Conservation (phyloP, 2,329 filamentous ascomycete species). For the Teratosphaeriaceae sp. region DNA sequence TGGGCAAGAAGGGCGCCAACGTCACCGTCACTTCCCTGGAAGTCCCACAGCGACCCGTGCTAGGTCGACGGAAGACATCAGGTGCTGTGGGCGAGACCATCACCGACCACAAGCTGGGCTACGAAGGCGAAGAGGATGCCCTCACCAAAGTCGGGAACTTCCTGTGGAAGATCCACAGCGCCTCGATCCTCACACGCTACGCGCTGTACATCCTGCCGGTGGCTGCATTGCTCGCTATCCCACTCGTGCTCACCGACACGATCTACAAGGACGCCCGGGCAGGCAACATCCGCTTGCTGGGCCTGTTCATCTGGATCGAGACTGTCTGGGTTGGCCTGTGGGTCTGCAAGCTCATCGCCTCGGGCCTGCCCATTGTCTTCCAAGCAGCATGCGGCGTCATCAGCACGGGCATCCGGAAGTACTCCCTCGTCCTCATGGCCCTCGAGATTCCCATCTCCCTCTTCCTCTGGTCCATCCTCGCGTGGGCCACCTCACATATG, state of each 20-base stretch:
- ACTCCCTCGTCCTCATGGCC: conserved; percentile 57
- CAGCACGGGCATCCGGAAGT: conserved; percentile 63
- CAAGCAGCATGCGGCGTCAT: conserved; percentile 65
- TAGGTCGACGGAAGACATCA: conserved; percentile 16
- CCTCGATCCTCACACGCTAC: conserved; percentile 59
- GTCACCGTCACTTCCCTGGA: conserved; percentile 14
- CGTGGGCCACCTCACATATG: conserved; percentile 54
- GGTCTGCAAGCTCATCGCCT: conserved; percentile 59
- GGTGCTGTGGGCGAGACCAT: conserved; percentile 8
- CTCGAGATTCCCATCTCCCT: conserved; percentile 61
- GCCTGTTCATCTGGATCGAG: conserved; percentile 63
- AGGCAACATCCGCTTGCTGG: conserved; percentile 43
- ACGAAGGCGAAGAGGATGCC: conserved; percentile 42
- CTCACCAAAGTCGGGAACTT: conserved; percentile 61
- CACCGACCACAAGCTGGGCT: conserved; percentile 7
- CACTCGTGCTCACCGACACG: conserved; percentile 43
- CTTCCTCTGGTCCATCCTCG: conserved; percentile 61
- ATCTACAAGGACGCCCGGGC: conserved; percentile 22
- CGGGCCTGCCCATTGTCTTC: conserved; percentile 54
- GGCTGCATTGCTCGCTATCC: conserved; percentile 54
- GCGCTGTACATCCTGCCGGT: conserved; percentile 62
- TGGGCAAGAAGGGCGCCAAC: conserved; percentile 10
- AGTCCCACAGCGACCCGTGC: conserved; percentile 13
- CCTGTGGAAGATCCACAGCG: conserved; percentile 58
- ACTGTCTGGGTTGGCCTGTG: conserved; percentile 62